Conservation (phyloP, 2,329 filamentous ascomycete species). For the Pseudogymnoascus sp. region DNA sequence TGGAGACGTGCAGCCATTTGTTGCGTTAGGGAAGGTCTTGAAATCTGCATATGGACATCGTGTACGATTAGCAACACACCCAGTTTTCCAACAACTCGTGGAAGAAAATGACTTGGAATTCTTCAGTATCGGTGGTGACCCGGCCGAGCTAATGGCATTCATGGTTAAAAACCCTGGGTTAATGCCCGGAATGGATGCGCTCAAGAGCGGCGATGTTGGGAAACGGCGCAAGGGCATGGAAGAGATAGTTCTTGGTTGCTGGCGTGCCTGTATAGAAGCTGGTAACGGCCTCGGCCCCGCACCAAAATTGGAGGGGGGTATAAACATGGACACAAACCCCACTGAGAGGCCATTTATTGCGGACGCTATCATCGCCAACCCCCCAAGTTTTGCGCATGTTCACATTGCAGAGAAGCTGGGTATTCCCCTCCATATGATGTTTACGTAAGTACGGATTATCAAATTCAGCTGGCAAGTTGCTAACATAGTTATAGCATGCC, state of each 20-base stretch:
- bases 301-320: constrained; percentile 42
- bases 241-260: constrained; percentile 75
- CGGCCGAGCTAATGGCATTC: constrained; percentile 71
- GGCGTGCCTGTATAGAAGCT: constrained; percentile 76
- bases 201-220: constrained; percentile 69
- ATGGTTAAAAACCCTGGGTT: constrained; percentile 84
- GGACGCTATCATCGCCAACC: constrained; percentile 68
- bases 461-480: constrained; percentile 26
- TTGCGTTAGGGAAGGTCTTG: constrained; percentile 59
- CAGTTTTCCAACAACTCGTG: constrained; percentile 60
- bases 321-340: constrained; percentile 25
- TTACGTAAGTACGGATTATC: constrained; percentile 54
- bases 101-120: constrained; percentile 66
- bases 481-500: constrained; percentile 41
- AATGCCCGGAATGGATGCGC: constrained; percentile 71
- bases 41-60: constrained; percentile 61
- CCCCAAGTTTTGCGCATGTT: constrained; percentile 64
- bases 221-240: constrained; percentile 67
- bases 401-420: constrained; percentile 66
- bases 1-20: constrained; percentile 69
- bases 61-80: constrained; percentile 66
- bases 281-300: constrained; percentile 56
- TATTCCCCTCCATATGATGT: constrained; percentile 77
- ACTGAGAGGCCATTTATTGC: constrained; percentile 60
- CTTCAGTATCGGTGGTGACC: constrained; percentile 69